Conservation (phyloP, 2,329 filamentous ascomycete genomes). For the Colletotrichum falcatum region DNA sequence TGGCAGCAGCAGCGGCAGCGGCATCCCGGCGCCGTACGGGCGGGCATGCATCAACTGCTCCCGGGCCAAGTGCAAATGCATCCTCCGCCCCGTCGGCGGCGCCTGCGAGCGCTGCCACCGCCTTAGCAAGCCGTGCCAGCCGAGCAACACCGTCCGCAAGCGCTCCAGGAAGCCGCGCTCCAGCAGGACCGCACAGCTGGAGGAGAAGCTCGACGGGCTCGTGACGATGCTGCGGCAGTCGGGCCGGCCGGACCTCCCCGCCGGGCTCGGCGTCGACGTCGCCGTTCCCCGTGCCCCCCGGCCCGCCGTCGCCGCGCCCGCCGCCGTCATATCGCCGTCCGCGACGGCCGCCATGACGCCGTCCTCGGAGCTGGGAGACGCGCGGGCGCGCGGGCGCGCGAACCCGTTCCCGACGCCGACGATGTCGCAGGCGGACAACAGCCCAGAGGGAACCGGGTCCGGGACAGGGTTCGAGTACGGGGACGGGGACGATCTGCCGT, state of each 20-base stretch:
- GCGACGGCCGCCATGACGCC: not conserved
- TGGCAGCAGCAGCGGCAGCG: constrained; percentile 9
- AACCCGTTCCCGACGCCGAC: constrained; percentile 30
- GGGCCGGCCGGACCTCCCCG: constrained; percentile 14
- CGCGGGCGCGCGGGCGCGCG: not conserved
- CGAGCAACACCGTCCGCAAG: constrained; percentile 51
- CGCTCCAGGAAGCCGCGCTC: constrained; percentile 42
- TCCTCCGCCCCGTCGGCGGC: constrained; percentile 47
- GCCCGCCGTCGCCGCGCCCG: not conserved
- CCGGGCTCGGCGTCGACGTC: constrained; percentile 10
- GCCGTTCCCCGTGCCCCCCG: not conserved
- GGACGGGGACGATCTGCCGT: constrained; percentile 23
- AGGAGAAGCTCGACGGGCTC: constrained; percentile 48
- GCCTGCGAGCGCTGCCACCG: constrained; percentile 56
- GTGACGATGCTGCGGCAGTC: constrained; percentile 45
- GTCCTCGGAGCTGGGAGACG: constrained; percentile 2
- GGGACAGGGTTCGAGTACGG: constrained; percentile 13
- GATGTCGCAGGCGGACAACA: constrained; percentile 33
- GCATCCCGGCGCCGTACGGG: constrained; percentile 53
- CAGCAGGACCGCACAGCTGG: constrained; percentile 43
- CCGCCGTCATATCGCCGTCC: not conserved
- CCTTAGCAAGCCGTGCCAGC: constrained; percentile 54
- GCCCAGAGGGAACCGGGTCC: constrained; percentile 16
- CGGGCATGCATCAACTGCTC: constrained; percentile 56
- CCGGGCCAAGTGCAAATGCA: constrained; percentile 60